Evolutionary conservation across 495 filamentous ascomycete species (phyloP), one percentile per base, ranked within the genome.

Genomic region (Hypoxylon fuscum): DNA sequence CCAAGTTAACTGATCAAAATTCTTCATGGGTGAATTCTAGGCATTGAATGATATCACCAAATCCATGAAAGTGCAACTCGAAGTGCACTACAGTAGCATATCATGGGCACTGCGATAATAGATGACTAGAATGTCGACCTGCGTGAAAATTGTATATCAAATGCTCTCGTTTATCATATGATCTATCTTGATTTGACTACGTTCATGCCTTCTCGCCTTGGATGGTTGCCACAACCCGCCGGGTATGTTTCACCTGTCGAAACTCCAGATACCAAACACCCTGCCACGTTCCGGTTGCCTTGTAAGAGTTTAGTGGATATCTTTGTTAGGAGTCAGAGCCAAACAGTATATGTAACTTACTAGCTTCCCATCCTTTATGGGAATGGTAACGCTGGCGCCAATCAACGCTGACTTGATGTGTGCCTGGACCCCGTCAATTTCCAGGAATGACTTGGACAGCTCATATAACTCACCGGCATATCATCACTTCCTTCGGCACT

Each of bases 201-300:
- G 7, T 43, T 47, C 53, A 78, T 50, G 78, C 79, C 81, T 92
- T 93, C 78, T 96, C 90, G 3, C 95, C 95, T 75, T 98, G 92
- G 43, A 98, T 93, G 5, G 95, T 98, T 42, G 95, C 95, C 29
- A 98, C 87, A 20, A 98, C 84, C 70, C 83, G 90, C 61, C 95
- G 80, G 34, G 82, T 79, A 75, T 97, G 93, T 61, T 83, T 90
- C 48, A 78, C 77, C 2, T 84, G 83, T 55, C 95, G 79, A 72
- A 98, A 98, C 75, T 98, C 95, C 64, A 97, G 73, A 71, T 94
- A 93, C 92, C 93, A 98, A 53, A 98, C 92, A 0, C 95, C 93
- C 74, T 90, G 87, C 89, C 86, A 87, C 9, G 81, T 85, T 8
- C 83, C 82, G 5, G 77, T 83, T 1, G 72, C 73, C 77, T 75